Conservation (phyloP, 306 rosid species). For the Cyamopsis tetragonoloba region DNA sequence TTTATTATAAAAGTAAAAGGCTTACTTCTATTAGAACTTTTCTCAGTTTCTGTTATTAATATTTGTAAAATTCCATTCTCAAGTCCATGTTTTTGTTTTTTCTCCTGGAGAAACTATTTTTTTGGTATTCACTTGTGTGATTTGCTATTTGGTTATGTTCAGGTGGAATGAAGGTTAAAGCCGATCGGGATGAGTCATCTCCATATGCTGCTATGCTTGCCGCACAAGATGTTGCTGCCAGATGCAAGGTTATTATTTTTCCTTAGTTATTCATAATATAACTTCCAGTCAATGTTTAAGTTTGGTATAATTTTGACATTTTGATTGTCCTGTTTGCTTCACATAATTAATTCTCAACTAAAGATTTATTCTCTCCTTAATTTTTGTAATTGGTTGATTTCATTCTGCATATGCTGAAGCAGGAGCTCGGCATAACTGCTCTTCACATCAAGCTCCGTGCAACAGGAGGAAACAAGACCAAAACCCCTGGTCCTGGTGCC, state of each 20-base stretch:
- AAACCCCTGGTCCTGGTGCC: slow-evolving; percentile 94
- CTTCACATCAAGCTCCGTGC: slow-evolving; percentile 85
- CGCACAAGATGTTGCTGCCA: slow-evolving; percentile 79
- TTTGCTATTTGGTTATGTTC: too few relatives aligned
- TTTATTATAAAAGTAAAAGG: too few relatives aligned
- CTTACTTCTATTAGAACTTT: too few relatives aligned
- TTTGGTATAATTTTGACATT: too few relatives aligned
- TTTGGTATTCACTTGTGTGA: neutral
- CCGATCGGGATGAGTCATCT: slow-evolving; percentile 87
- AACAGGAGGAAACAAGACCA: slow-evolving; percentile 86
- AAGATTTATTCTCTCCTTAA: too few relatives aligned
- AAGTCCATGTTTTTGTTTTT: too few relatives aligned
- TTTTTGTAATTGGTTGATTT: neutral
- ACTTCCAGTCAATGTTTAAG: too few relatives aligned
- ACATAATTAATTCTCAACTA: too few relatives aligned
- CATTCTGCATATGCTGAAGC: neutral
- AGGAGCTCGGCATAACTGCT: slow-evolving; percentile 86
- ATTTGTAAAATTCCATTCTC: too few relatives aligned
- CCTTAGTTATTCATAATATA: neutral
- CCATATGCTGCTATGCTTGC: slow-evolving; percentile 98
- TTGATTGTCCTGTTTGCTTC: too few relatives aligned
- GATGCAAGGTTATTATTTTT: slow-evolving; percentile 75
- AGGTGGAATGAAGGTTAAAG: slow-evolving; percentile 98
- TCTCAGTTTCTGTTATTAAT: too few relatives aligned
- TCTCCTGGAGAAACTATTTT: too few relatives aligned